These are phyloP conservation scores for Paragyromitra xinjiangensis DNA, from an alignment of 495 filamentous ascomycete genomes.

Conservation along the genomic window DNA sequence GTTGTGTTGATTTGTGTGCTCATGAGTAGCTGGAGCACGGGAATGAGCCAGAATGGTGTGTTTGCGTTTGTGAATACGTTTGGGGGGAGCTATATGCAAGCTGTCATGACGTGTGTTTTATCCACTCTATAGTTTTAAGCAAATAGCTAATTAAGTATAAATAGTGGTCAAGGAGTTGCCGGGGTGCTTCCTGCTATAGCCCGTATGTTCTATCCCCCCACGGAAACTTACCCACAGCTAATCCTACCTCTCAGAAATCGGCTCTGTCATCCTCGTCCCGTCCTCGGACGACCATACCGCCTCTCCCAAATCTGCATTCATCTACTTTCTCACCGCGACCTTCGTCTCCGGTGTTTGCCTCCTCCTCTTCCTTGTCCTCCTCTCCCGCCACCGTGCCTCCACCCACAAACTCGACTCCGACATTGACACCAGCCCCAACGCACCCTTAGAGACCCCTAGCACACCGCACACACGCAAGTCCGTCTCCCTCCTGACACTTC, in stretches of 20 bases:
- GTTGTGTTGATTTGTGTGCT: constrained; percentile 89
- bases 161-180: constrained; percentile 81
- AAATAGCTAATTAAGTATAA: constrained; percentile 19
- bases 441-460: constrained; percentile 55
- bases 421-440: constrained; percentile 60
- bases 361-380: constrained; percentile 69
- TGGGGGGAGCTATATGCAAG: constrained; percentile 88
- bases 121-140: not conserved
- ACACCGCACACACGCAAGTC: constrained; percentile 62
- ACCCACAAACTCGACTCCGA: constrained; percentile 57
- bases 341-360: constrained; percentile 67
- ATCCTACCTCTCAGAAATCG: constrained; percentile 63
- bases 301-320: constrained; percentile 78
- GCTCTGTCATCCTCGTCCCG: constrained; percentile 75
- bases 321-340: constrained; percentile 91
- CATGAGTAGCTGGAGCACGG: constrained; percentile 76
- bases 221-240: not conserved
- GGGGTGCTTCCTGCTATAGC: constrained; percentile 90
- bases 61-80: constrained; percentile 92
- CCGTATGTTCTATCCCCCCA: constrained; percentile 55
- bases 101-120: constrained; percentile 78
- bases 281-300: constrained; percentile 39
- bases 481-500: constrained; percentile 72
- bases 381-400: constrained; percentile 62
- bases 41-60: constrained; percentile 89